phyloP scores from a whole-genome alignment of 306 rosid genomes.

The Quercus cerris region DNA sequence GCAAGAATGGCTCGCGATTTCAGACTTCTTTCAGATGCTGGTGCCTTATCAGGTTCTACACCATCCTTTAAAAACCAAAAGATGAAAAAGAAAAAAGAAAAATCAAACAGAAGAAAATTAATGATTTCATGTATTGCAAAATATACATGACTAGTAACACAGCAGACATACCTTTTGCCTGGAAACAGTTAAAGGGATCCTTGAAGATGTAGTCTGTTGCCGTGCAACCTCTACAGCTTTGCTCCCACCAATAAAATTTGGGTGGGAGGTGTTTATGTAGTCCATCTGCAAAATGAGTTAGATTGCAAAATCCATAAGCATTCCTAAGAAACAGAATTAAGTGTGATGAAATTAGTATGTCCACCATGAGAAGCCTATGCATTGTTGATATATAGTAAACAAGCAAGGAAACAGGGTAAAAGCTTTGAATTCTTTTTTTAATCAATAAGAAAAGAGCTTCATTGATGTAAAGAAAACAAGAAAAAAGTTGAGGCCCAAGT shows the following conservation, averaged over 20 bases:
- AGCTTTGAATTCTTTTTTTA: not conserved
- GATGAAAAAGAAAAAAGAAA: not conserved
- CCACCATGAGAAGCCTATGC: not conserved
- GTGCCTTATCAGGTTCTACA: slow-evolving; percentile 70
- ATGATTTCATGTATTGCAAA: not conserved
- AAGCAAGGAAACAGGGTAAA: not conserved
- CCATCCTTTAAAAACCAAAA: slow-evolving; percentile 56
- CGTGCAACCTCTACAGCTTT: slow-evolving; percentile 78
- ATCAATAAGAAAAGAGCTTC: no score
- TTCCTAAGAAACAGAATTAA: not conserved
- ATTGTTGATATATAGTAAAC: not conserved
- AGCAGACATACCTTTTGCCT: slow-evolving; percentile 65
- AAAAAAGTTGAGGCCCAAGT: no score
- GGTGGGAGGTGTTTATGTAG: slow-evolving; percentile 96
- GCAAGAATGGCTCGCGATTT: slow-evolving; percentile 71
- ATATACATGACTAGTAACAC: slow-evolving; percentile 13
- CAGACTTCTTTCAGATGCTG: slow-evolving; percentile 74
- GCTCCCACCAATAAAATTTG: slow-evolving; percentile 96
- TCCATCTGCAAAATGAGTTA: slow-evolving; percentile 72
- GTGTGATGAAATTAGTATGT: not conserved
- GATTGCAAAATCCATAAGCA: not conserved
- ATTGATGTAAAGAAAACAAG: no score
- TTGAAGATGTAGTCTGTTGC: slow-evolving; percentile 76
- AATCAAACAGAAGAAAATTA: not conserved
- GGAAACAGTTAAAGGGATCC: slow-evolving; percentile 51